Evolutionary conservation across 2,329 filamentous ascomycete genomes (phyloP), one percentile per base, ranked within the genome.

Genomic region (Xylaria multiplex): DNA sequence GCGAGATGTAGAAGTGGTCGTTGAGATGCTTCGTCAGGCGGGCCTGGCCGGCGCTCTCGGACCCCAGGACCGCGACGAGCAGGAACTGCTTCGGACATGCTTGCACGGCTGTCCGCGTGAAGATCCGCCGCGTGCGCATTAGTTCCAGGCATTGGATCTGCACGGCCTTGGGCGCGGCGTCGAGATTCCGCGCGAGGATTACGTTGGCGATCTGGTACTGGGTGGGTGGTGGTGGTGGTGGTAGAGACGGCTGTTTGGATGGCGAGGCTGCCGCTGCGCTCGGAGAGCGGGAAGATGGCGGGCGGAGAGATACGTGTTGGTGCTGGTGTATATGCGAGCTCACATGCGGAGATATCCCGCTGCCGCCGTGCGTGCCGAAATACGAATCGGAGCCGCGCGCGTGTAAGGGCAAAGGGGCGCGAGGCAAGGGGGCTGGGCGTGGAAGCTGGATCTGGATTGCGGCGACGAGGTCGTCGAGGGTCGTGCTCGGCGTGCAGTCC

Each of bases 1-100:
- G 94, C 0, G 92, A 95, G 64, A 98, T 89, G 76, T 93, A 93
- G 71, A 98, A 90, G 69, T 92, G 88, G 65, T 98, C 93, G 73
- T 93, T 96, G 78, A 90, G 76, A 71, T 93, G 85, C 37, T 78
- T 79, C 24, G 82, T 85, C 56, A 90, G 81, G 1, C 83, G 83
- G 22, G 79, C 82, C 42, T 76, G 76, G 2, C 83, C 84, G 22
- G 79, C 82, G 1, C 56, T 65, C 42, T 65, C 70, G 37, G 70
- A 62, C 16, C 63, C 72, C 16, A 93, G 81, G n/a, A 97, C 81
- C 1, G 92, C 90, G 35, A 97, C 81, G 69, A 97, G 89, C 30
- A 97, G 81, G 75, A 97, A 97, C 32, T 88, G 86, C 74, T 89
- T 90, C 0, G 93, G 93, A 0, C 91, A 90, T 43, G 85, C 83